Conservation (phyloP, 176 grass and related monocot species). For the Oryza meyeriana region DNA sequence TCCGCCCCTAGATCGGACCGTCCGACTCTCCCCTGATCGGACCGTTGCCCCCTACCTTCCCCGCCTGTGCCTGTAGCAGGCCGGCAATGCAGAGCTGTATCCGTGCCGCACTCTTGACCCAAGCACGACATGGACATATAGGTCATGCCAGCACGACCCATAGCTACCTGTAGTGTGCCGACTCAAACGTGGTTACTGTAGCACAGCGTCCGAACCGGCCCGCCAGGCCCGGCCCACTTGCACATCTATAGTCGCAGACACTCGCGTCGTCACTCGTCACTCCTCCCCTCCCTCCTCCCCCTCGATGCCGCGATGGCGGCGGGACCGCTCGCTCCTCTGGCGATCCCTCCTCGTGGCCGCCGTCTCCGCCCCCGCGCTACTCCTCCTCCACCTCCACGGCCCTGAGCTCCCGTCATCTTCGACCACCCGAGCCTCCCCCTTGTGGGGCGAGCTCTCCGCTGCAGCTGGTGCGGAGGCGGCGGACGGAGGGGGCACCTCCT, state of each 20-base stretch:
- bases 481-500: not conserved
- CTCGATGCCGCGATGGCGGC: constrained; percentile 10
- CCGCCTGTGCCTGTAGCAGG: too few relatives aligned
- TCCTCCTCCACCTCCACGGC: not conserved
- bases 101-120: too few relatives aligned
- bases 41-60: too few relatives aligned
- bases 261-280: not conserved
- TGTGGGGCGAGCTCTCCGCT: not conserved
- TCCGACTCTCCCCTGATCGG: too few relatives aligned
- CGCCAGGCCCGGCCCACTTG: too few relatives aligned
- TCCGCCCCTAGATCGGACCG: too few relatives aligned
- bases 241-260: not conserved
- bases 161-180: too few relatives aligned
- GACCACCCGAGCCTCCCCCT: not conserved
- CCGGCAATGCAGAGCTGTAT: too few relatives aligned
- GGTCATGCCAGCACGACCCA: too few relatives aligned
- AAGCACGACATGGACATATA: too few relatives aligned
- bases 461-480: not conserved
- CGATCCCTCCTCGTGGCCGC: constrained; percentile 30
- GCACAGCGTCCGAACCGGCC: too few relatives aligned
- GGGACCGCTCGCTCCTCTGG: constrained; percentile 25
- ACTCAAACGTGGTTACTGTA: too few relatives aligned
- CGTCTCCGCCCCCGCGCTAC: constrained; percentile 7
- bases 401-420: not conserved
- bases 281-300: not conserved